Evolutionary conservation across 2,329 filamentous ascomycete species (phyloP).

Genomic region (Paecilomyces variotii): DNA sequence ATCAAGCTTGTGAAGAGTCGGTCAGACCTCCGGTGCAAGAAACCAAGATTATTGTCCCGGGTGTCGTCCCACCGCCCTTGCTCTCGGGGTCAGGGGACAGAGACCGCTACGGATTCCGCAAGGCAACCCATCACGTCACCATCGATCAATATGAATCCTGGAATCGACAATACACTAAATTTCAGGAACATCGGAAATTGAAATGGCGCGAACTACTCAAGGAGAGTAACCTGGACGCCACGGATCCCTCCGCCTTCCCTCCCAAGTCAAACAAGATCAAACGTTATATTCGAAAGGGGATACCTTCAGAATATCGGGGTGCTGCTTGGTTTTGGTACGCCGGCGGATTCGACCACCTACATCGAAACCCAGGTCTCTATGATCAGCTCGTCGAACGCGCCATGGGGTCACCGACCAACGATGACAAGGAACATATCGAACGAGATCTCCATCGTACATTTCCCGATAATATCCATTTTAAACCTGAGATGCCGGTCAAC

Average conservation of each 20-base stretch:
- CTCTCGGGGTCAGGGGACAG: conserved; percentile 37
- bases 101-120: conserved; percentile 89
- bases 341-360: conserved; percentile 70
- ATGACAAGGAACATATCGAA: conserved; percentile 85
- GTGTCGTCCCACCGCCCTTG: conserved; percentile 31
- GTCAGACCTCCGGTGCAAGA: conserved; percentile 9
- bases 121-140: conserved; percentile 70
- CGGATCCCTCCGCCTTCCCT: conserved; percentile 69
- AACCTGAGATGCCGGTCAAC: conserved; percentile 45
- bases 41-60: conserved; percentile 24
- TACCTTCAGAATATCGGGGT: conserved; percentile 89
- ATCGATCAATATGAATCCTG: conserved; percentile 73
- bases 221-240: conserved; percentile 65
- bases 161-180: conserved; percentile 66
- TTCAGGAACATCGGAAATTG: conserved; percentile 63
- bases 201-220: conserved; percentile 78
- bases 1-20: conserved; percentile 15
- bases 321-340: conserved; percentile 97
- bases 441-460: conserved; percentile 90
- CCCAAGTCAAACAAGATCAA: conserved; percentile 75
- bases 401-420: conserved; percentile 55
- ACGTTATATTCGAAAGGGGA: conserved; percentile 84
- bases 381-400: conserved; percentile 59
- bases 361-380: conserved; percentile 70
- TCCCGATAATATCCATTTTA: conserved; percentile 87